Conservation (phyloP, 805 yeast genomes). For the Phaffomyces antillensis region DNA sequence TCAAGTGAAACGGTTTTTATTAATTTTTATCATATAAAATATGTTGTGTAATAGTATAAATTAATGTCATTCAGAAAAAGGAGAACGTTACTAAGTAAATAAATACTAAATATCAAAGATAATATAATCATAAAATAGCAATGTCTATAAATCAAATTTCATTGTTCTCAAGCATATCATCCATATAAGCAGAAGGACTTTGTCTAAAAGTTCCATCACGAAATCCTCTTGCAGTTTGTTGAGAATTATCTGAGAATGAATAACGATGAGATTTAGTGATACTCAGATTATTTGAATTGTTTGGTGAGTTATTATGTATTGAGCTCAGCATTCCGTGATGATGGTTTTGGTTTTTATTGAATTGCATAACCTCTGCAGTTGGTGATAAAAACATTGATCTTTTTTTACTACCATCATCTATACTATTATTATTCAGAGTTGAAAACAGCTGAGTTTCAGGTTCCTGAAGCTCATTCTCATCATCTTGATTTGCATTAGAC, state of each 20-base stretch:
- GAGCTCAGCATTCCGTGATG: constrained; percentile 28
- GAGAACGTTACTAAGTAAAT: no score
- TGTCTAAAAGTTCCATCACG: constrained; percentile 19
- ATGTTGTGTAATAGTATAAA: no score
- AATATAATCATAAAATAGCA: neutral
- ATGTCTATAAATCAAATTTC: neutral
- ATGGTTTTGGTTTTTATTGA: constrained; percentile 28
- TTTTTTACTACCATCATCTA: constrained; percentile 21
- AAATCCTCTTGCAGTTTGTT: constrained; percentile 7
- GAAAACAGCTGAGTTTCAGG: constrained; percentile 15
- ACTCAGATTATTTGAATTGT: neutral
- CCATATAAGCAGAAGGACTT: constrained; percentile 44
- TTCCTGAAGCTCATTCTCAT: constrained; percentile 13
- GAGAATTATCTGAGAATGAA: neutral
- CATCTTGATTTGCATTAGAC: constrained; percentile 12
- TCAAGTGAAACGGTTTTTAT: no score
- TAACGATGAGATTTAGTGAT: neutral
- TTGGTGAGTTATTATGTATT: constrained; percentile 21
- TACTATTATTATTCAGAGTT: constrained; percentile 11
- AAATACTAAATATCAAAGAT: neutral
- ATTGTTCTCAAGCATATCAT: constrained; percentile 38
- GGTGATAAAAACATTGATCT: constrained; percentile 64
- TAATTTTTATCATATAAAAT: no score
- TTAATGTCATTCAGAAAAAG: no score
- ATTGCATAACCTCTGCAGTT: constrained; percentile 63